Base-by-base conservation (phyloP, 1,139 yeast species). In the Scheffersomyces cryptocercus region DNA sequence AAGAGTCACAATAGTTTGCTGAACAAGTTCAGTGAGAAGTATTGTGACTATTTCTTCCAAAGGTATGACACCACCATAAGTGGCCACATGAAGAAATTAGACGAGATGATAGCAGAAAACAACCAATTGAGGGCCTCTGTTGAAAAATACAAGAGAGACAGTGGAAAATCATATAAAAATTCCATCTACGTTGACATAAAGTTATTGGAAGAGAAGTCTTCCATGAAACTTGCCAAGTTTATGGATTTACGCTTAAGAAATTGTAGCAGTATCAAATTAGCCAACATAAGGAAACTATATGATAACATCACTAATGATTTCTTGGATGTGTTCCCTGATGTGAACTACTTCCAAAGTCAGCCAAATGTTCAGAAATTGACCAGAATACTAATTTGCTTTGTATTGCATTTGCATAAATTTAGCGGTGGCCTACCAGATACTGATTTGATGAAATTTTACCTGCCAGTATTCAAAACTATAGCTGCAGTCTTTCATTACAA, bases 401-500 rank as follows among this genome's bases (percentile, higher is more conserved):
- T 48, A 47, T 55, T 61, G 9, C 53, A 50, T 41, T 47, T 55
- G 32, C 49, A 52, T 35, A 59, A 60, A 28, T 51, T 55, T 24
- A 42, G 47, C 24, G 51, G 50, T 29, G 41, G 49, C 26, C 45
- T 42, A 29, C 40, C 45, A 12, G 45, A 50, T 29, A 48, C 40
- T 16, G 37, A 40, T 20, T 38, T 45, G 30, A 36, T 44, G 10
- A 43, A 35, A 14, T 54, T 46, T 43, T 64, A 64, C 44, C 52
- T 58, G 36, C 54, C 62, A 4, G 68, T 69, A 2, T 45, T 70
- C 39, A 51, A 50, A 35, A 51, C 64, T 20, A 53, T 81, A 36
- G 70, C 73, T 0, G 81, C 79, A 0, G 57, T 77, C 0, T 56
- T 80, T 15, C 63, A 73, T 35, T 64, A 67, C 44, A 65, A 70